phyloP scores from a whole-genome alignment of 108 stramenopile species.

The Stephanodiscus minutulus region DNA sequence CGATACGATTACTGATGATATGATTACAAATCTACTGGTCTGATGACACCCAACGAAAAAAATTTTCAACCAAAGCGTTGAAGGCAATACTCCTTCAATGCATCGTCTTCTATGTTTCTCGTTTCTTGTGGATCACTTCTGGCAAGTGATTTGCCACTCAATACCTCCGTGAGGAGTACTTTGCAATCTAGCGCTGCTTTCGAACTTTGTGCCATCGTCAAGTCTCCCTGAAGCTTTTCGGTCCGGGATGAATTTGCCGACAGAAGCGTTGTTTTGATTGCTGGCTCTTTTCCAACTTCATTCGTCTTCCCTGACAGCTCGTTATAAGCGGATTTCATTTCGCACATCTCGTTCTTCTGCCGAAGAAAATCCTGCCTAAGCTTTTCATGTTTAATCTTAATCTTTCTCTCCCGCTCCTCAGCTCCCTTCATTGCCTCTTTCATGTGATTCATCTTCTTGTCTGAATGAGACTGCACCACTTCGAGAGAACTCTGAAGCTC shows the following conservation, averaged over 20 bases:
- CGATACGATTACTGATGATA: too few species aligned
- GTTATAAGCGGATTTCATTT: constrained; percentile 21
- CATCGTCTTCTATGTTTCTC: constrained; percentile 26
- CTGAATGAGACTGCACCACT: constrained; percentile 23
- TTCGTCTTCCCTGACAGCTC: constrained; percentile 31
- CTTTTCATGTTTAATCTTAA: constrained; percentile 4
- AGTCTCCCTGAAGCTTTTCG: constrained; percentile 22
- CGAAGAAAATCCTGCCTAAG: constrained; percentile 11
- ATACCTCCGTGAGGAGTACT: constrained; percentile 11
- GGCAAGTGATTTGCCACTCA: neutral
- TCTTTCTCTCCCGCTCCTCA: constrained; percentile 16
- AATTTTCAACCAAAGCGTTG: neutral
- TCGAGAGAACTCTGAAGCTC: constrained; percentile 21
- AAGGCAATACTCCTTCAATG: constrained; percentile 26
- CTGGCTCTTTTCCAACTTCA: constrained; percentile 18
- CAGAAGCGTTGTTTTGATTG: constrained; percentile 7
- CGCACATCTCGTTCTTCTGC: constrained; percentile 6
- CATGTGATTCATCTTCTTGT: constrained; percentile 23
- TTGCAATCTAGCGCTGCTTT: constrained; percentile 12
- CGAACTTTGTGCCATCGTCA: neutral
- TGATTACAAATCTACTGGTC: neutral
- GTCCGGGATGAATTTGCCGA: neutral
- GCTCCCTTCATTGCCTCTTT: constrained; percentile 10
- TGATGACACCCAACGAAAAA: neutral
- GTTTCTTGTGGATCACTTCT: neutral